Evolutionary conservation across 2,329 filamentous ascomycete species (phyloP).

Genomic region (Fusarium odoratissimum): DNA sequence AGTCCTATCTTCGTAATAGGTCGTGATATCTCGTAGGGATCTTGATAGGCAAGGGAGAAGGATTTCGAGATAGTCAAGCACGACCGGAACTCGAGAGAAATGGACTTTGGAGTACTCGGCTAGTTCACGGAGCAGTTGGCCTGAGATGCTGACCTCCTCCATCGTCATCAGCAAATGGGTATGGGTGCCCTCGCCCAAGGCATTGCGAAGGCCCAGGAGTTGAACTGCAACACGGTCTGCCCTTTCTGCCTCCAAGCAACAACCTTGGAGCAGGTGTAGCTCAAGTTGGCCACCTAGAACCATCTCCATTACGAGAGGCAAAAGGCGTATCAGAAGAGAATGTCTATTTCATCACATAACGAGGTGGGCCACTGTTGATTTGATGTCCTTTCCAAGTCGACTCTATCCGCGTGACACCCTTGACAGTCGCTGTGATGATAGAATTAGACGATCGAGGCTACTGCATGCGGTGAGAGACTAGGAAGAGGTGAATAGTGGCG

Average conservation of each 20-base stretch:
- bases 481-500: slow-evolving; percentile 5
- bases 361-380: slow-evolving; percentile 11
- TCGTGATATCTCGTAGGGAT: slow-evolving; percentile 64
- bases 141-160: slow-evolving; percentile 58
- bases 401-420: not conserved
- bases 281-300: slow-evolving; percentile 47
- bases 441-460: slow-evolving; percentile 29
- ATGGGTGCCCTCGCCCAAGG: slow-evolving; percentile 57
- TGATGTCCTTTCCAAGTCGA: not conserved
- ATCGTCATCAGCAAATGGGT: slow-evolving; percentile 61
- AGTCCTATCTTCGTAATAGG: slow-evolving; percentile 62
- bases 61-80: slow-evolving; percentile 67
- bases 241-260: slow-evolving; percentile 65
- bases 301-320: slow-evolving; percentile 46
- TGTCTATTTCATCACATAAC: slow-evolving; percentile 39
- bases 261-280: slow-evolving; percentile 61
- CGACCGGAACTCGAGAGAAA: slow-evolving; percentile 59
- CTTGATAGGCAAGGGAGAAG: slow-evolving; percentile 66
- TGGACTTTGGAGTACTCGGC: slow-evolving; percentile 66
- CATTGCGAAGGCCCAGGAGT: slow-evolving; percentile 61
- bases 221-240: slow-evolving; percentile 60
- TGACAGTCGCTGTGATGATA: slow-evolving; percentile 9
- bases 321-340: slow-evolving; percentile 13
- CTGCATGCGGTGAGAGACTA: slow-evolving; percentile 31
- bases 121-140: slow-evolving; percentile 63